Percentiles rank a stretch among this genome's conserved stretches.
Conservation (phyloP, 2,329 filamentous ascomycete species). For the Alternaria viburni region DNA sequence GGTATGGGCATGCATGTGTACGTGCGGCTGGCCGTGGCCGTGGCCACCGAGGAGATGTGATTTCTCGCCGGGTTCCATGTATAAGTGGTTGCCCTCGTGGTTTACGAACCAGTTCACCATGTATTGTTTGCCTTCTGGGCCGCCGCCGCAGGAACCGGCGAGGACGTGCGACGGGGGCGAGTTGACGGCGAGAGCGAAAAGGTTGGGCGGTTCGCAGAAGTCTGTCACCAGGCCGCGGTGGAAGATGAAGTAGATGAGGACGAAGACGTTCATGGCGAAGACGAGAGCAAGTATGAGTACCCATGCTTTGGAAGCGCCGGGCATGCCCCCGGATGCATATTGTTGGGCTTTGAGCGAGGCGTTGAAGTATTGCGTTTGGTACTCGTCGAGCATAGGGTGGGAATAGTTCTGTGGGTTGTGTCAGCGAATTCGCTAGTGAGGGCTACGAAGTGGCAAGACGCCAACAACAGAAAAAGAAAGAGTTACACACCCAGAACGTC, state of each 20-base stretch:
- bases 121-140: constrained; percentile 59
- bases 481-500: constrained; percentile 51
- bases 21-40: constrained; percentile 17
- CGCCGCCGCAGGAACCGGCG: constrained; percentile 63
- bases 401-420: constrained; percentile 50
- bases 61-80: constrained; percentile 55
- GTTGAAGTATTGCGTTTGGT: constrained; percentile 66
- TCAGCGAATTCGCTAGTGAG: neutral
- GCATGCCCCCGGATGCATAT: constrained; percentile 71
- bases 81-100: constrained; percentile 60
- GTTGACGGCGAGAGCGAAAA: constrained; percentile 76
- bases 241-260: constrained; percentile 67
- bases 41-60: constrained; percentile 16
- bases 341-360: constrained; percentile 69
- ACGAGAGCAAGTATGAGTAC: constrained; percentile 69
- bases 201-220: constrained; percentile 77
- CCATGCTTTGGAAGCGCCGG: constrained; percentile 69
- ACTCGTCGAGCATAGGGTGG: constrained; percentile 46
- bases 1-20: constrained; percentile 10
- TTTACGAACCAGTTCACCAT: constrained; percentile 55
- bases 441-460: neutral
- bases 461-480: neutral
- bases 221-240: constrained; percentile 73
- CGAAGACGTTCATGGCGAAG: constrained; percentile 71
- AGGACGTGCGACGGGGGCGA: constrained; percentile 60